Base-by-base conservation (phyloP, 441 rosid genomes). In the Flueggea neowawraea region DNA sequence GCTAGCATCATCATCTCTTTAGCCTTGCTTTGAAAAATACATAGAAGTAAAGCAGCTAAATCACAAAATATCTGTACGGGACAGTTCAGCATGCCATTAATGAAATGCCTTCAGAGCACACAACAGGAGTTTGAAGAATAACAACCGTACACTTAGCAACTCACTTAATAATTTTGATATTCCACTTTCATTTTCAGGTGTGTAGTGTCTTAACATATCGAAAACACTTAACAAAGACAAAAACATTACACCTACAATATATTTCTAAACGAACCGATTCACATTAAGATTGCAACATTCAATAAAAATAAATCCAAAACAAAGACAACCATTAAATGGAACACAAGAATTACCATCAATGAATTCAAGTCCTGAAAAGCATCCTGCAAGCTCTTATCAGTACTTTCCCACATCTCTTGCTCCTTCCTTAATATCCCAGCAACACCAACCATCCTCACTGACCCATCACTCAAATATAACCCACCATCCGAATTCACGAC, bases 331-430 rank as follows among this genome's bases (percentile, higher is more conserved):
- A 32, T 47, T 1, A 55, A 36, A 16, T 13, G 36, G 16, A 44
- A 16, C 12, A 31, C 12, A 10, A 31, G 9, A 36, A 36, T 36
- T 9, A 43, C 93, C 91, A 86, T 86, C 36, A 87, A 96, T 57
- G 98, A 97, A 80, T 87, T 93, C 80, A 93, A 76, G 78, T 90
- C 96, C 70, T 82, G 95, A 59, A 93, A 93, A 76, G 98, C 98
- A 12, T 90, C 96, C 44, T 93, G 97, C 81, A 90, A 79, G 80
- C 88, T 90, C 88, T 87, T 93, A 59, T 94, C 98, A 10, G 98
- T 94, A 65, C 67, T 90, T 77, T 94, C 98, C 97, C 98, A 94
- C 64, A 73, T 81, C 67, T 94, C 89, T 70, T 90, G 97, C 73
- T 91, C 99, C 44, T 90, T 94, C 89, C 95, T 85, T 64, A 94